These are phyloP conservation scores for Pyricularia sp. DNA, from an alignment of 2,329 filamentous ascomycete species.

Conservation along the genomic window DNA sequence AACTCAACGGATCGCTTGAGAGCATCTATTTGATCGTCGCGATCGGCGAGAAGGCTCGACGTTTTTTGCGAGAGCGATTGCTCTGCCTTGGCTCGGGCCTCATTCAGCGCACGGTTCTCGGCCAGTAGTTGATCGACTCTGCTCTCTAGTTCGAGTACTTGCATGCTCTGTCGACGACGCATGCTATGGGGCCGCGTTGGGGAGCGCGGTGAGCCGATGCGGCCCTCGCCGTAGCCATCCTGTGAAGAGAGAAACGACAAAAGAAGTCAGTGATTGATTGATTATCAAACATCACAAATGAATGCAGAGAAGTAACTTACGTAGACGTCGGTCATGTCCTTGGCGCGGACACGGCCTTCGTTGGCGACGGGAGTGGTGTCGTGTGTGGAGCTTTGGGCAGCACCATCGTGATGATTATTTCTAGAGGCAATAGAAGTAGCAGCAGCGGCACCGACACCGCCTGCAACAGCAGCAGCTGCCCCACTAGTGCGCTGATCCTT, in stretches of 20 bases:
- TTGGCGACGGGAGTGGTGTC: slow-evolving; percentile 65
- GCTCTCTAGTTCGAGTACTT: slow-evolving; percentile 81
- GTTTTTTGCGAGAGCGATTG: slow-evolving; percentile 50
- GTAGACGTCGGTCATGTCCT: slow-evolving; percentile 86
- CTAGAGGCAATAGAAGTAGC: slow-evolving; percentile 6
- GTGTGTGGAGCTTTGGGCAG: slow-evolving; percentile 11
- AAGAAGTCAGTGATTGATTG: not conserved
- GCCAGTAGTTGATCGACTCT: slow-evolving; percentile 71
- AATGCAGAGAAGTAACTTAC: slow-evolving; percentile 44
- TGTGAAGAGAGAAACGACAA: slow-evolving; percentile 22
- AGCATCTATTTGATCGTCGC: slow-evolving; percentile 74
- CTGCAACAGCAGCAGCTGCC: slow-evolving; percentile 6
- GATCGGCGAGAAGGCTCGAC: slow-evolving; percentile 61
- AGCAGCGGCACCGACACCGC: slow-evolving; percentile 10
- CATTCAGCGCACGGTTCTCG: slow-evolving; percentile 70
- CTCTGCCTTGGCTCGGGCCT: slow-evolving; percentile 60
- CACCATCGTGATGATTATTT: slow-evolving; percentile 2
- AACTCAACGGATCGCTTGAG: slow-evolving; percentile 67
- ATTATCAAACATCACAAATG: not conserved
- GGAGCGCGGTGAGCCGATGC: slow-evolving; percentile 73
- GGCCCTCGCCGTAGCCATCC: slow-evolving; percentile 90
- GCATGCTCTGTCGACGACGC: slow-evolving; percentile 94
- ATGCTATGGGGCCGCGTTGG: slow-evolving; percentile 91
- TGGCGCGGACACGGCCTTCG: slow-evolving; percentile 72
- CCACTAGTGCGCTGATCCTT: slow-evolving; percentile 8